These are phyloP conservation scores for Populus hybrid DNA, from an alignment of 441 rosid species.

Conservation along the genomic window DNA sequence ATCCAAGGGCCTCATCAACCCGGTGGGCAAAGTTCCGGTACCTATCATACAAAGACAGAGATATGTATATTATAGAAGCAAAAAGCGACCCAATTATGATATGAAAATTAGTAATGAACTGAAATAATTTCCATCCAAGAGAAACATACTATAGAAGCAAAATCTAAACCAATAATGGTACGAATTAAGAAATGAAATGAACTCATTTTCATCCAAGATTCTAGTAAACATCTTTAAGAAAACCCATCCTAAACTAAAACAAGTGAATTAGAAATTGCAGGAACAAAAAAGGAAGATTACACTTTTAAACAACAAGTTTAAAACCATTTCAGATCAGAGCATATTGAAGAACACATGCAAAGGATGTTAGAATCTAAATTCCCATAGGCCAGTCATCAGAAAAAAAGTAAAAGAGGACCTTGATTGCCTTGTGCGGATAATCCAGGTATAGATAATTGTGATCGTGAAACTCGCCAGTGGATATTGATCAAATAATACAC, in stretches of 20 bases:
- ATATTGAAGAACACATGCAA: constrained; percentile 1
- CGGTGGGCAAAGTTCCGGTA: constrained; percentile 85
- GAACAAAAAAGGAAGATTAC: not conserved
- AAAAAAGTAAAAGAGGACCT: not conserved
- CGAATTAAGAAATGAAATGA: not conserved
- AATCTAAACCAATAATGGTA: not conserved
- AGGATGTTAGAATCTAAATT: constrained; percentile 6
- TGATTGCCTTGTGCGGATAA: not conserved
- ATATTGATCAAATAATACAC: not conserved
- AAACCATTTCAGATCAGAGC: constrained; percentile 4
- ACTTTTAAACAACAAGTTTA: not conserved
- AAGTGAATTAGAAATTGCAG: not conserved
- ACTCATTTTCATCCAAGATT: not conserved
- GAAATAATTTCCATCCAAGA: not conserved
- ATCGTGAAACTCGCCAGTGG: not conserved
- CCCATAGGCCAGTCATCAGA: not conserved
- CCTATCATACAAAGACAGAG: constrained; percentile 37
- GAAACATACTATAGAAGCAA: not conserved
- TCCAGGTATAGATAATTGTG: not conserved
- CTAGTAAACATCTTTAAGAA: not conserved
- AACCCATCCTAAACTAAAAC: not conserved
- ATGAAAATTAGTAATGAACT: not conserved
- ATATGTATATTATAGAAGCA: not conserved
- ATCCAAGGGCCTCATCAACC: constrained; percentile 97
- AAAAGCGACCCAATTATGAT: not conserved